Conservation (phyloP, 2,329 filamentous ascomycete genomes). For the Phoma sp. region DNA sequence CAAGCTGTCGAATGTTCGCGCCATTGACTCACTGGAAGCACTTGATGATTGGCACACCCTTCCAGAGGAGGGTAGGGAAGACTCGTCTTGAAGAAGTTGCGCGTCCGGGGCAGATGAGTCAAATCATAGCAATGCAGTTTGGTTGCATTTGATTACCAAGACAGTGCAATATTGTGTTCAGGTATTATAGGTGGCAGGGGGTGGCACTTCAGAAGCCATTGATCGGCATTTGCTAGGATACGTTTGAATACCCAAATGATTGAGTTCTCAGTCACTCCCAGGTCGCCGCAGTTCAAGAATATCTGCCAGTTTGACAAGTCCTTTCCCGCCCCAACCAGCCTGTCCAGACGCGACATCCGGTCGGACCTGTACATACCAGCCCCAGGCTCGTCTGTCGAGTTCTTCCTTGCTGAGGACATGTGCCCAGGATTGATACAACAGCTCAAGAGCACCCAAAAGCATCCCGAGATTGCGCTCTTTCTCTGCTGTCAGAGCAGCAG, state of each 20-base stretch:
- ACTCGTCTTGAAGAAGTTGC: too few species aligned
- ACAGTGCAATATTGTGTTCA: too few species aligned
- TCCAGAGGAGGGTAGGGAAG: neutral
- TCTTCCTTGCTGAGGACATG: slow-evolving; percentile 67
- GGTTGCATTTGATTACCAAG: too few species aligned
- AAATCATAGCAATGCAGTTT: too few species aligned
- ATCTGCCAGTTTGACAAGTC: slow-evolving; percentile 67
- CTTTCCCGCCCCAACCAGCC: slow-evolving; percentile 84
- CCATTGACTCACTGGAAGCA: neutral
- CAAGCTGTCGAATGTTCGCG: neutral
- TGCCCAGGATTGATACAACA: slow-evolving; percentile 77
- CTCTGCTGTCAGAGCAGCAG: slow-evolving; percentile 60
- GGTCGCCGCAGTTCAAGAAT: slow-evolving; percentile 55
- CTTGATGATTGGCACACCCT: neutral
- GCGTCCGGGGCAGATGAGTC: too few species aligned
- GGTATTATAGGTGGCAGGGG: too few species aligned
- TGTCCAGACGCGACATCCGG: slow-evolving; percentile 77
- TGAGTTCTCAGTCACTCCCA: neutral
- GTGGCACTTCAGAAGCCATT: too few species aligned
- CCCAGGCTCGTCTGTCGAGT: slow-evolving; percentile 77
- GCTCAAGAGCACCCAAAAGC: slow-evolving; percentile 72
- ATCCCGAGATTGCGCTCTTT: slow-evolving; percentile 73
- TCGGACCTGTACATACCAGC: slow-evolving; percentile 78
- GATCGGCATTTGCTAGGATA: too few species aligned
- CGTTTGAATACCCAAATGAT: too few species aligned